Percentiles rank a stretch among this genome's conserved stretches.
These are phyloP conservation scores for Primulina tabacum DNA, from an alignment of 257 asterid genomes.

Conservation along the genomic window DNA sequence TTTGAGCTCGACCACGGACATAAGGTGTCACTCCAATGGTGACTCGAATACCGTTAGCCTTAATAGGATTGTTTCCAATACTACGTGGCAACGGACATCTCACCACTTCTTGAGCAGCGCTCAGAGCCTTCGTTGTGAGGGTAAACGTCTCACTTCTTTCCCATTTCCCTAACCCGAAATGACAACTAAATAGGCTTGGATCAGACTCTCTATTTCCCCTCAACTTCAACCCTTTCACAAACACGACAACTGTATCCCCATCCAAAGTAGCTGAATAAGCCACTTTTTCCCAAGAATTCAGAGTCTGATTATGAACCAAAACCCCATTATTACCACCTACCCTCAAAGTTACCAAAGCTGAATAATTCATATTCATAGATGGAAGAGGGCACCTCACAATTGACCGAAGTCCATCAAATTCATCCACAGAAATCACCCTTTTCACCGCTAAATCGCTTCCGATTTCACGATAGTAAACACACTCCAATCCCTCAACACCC, in stretches of 20 bases:
- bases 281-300: constrained; percentile 62
- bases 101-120: constrained; percentile 91
- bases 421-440: constrained; percentile 46
- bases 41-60: constrained; percentile 53
- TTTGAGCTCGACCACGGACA: constrained; percentile 28
- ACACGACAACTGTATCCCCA: constrained; percentile 59
- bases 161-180: constrained; percentile 54
- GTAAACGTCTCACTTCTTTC: constrained; percentile 27
- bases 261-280: constrained; percentile 74
- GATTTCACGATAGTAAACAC: constrained; percentile 44
- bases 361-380: constrained; percentile 42
- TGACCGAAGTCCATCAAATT: constrained; percentile 59
- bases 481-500: constrained; percentile 40
- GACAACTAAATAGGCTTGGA: constrained; percentile 70
- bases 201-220: constrained; percentile 63
- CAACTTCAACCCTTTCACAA: constrained; percentile 88
- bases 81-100: constrained; percentile 70
- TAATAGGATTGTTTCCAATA: constrained; percentile 36
- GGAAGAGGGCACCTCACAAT: constrained; percentile 79
- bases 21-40: constrained; percentile 48
- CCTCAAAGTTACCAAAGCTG: constrained; percentile 43
- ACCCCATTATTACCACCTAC: constrained; percentile 29
- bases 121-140: constrained; percentile 59
- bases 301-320: constrained; percentile 35
- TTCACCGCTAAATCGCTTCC: neutral